Conservation (phyloP, 2,329 filamentous ascomycete genomes). For the Sporothrix dimorphospora region DNA sequence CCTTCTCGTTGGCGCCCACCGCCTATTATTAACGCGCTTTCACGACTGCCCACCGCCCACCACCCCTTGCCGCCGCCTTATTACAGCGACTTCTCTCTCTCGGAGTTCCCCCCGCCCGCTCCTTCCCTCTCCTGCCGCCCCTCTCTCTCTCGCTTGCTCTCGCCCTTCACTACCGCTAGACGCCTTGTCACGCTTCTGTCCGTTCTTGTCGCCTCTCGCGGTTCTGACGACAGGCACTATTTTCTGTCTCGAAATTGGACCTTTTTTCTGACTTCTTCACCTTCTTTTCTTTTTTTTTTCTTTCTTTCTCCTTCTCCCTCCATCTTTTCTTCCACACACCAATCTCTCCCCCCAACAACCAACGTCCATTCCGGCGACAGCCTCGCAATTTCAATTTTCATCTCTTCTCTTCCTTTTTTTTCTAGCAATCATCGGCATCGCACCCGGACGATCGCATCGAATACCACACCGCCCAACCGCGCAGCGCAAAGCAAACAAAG, state of each 20-base stretch:
- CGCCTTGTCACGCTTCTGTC: not conserved
- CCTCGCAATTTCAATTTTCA: not conserved
- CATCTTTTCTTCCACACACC: not conserved
- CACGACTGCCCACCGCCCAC: not conserved
- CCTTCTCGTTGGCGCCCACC: not conserved
- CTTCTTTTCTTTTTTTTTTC: no score
- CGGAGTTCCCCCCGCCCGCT: no score
- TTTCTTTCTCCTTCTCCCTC: not conserved
- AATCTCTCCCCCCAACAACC: not conserved
- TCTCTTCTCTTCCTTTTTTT: not conserved
- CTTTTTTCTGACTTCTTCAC: not conserved
- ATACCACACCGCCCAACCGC: not conserved
- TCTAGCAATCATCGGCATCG: not conserved
- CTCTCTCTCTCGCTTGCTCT: not conserved
- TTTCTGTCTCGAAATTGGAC: conserved; percentile 16
- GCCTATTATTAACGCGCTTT: conserved; percentile 21
- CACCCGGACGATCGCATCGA: conserved; percentile 17
- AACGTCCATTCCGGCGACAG: not conserved
- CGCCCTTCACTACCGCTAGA: conserved; percentile 11
- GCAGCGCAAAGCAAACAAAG: not conserved
- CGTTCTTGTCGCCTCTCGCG: conserved; percentile 12
- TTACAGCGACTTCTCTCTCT: not conserved
- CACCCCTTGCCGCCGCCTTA: not conserved
- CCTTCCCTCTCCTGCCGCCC: not conserved
- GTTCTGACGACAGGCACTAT: conserved; percentile 19